Percentiles rank a stretch among this genome's conserved stretches.
phyloP scores from a whole-genome alignment of 371 early-diverging fungal species.

The Mortierella sp. region DNA sequence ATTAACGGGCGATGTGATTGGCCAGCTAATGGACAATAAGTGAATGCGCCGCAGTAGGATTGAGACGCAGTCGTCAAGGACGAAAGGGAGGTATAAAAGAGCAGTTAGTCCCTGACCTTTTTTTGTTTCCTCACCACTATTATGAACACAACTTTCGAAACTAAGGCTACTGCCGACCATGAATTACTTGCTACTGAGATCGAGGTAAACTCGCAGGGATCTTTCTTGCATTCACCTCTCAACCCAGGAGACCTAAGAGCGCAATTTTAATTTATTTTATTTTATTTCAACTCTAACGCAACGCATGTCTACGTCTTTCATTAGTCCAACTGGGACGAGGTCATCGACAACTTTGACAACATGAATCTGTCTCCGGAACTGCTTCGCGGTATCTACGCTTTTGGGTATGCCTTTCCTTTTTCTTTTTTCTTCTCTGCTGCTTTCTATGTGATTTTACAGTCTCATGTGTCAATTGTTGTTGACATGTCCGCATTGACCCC shows the following conservation, averaged over 20 bases:
- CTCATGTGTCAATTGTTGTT: background rate
- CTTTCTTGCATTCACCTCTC: no score
- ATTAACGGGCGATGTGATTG: background rate
- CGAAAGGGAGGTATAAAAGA: background rate
- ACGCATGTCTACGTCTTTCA: background rate
- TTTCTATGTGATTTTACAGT: no score
- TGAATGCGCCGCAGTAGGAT: background rate
- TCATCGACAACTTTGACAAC: slow-evolving; percentile 40
- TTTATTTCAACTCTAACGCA: background rate
- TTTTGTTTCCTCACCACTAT: slow-evolving; percentile 4
- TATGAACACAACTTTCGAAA: background rate
- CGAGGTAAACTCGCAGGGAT: background rate
- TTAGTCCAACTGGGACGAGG: slow-evolving; percentile 76
- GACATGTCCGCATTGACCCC: background rate
- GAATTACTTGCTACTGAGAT: slow-evolving; percentile 4
- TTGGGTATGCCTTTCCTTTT: slow-evolving; percentile 23
- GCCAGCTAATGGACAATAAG: background rate
- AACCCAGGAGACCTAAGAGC: background rate
- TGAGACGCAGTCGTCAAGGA: background rate
- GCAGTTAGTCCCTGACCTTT: no score
- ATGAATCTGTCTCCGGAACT: slow-evolving; percentile 33
- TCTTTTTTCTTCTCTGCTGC: background rate
- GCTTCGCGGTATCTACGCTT: slow-evolving; percentile 45
- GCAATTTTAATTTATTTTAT: no score
- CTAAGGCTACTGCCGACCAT: slow-evolving; percentile 7